Percentiles rank a stretch among this genome's conserved stretches.
Conservation (phyloP, 768 basidiomycete genomes). For the Naganishia onofrii region DNA sequence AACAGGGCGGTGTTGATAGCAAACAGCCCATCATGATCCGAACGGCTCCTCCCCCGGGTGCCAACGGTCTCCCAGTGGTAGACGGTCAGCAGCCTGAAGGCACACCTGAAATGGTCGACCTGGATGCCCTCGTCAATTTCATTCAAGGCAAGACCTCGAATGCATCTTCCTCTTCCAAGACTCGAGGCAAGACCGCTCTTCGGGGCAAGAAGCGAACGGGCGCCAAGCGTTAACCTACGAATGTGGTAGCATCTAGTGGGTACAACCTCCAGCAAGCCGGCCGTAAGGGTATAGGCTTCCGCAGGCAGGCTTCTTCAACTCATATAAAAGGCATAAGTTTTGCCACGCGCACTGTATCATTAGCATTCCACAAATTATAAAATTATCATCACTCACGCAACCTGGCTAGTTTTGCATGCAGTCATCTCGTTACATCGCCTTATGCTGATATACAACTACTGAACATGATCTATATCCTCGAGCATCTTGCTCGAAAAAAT, state of each 20-base stretch:
- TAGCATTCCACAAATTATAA: not conserved
- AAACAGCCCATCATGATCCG: conserved; percentile 31
- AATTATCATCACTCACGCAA: conserved; percentile 1
- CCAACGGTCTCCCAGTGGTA: conserved; percentile 21
- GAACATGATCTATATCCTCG: not conserved
- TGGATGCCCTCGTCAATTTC: conserved; percentile 55
- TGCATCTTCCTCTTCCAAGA: conserved; percentile 28
- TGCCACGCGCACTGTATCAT: conserved; percentile 13
- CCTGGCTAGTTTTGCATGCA: not conserved
- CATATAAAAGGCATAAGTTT: not conserved
- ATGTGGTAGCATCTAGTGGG: not conserved
- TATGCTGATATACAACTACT: not conserved
- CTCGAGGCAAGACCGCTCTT: conserved; percentile 46
- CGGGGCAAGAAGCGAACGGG: conserved; percentile 48
- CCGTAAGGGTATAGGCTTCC: not conserved
- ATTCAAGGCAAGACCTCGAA: conserved; percentile 47
- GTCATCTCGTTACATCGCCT: not conserved
- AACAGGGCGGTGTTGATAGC: conserved; percentile 34
- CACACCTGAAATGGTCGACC: conserved; percentile 42
- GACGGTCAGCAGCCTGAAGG: conserved; percentile 32
- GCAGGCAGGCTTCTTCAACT: not conserved
- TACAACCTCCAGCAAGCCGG: not conserved
- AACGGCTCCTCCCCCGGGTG: conserved; percentile 25
- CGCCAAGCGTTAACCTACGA: conserved; percentile 34
- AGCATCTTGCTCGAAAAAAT: not conserved